phyloP scores from a whole-genome alignment of 2,329 filamentous ascomycete species.

The Xylariaceae sp. region DNA sequence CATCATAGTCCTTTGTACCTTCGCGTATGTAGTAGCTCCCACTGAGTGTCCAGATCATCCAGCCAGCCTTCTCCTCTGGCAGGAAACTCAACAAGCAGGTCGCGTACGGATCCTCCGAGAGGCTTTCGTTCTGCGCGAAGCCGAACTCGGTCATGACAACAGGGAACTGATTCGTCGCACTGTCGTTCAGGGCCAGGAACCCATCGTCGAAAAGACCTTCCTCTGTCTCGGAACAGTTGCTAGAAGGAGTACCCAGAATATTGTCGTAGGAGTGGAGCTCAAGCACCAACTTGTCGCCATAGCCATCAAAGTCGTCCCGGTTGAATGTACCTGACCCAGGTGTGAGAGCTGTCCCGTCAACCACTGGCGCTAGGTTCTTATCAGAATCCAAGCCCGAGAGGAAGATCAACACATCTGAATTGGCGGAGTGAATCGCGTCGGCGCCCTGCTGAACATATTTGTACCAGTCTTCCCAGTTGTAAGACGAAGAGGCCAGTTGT shows the following conservation, averaged over 20 bases:
- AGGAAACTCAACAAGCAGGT: constrained; percentile 48
- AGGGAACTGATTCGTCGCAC: constrained; percentile 40
- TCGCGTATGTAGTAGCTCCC: constrained; percentile 55
- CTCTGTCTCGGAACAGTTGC: constrained; percentile 42
- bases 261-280: constrained; percentile 60
- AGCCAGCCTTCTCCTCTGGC: constrained; percentile 43
- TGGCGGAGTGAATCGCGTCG: constrained; percentile 44
- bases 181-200: constrained; percentile 45
- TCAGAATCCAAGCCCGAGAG: constrained; percentile 56
- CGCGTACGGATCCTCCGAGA: constrained; percentile 46
- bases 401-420: constrained; percentile 51
- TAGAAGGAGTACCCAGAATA: constrained; percentile 27
- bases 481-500: constrained; percentile 31
- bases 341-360: constrained; percentile 43
- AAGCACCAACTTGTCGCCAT: constrained; percentile 51
- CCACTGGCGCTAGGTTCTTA: constrained; percentile 48
- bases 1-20: constrained; percentile 51
- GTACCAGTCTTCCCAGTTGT: constrained; percentile 57
- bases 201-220: constrained; percentile 45
- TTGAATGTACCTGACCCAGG: constrained; percentile 42
- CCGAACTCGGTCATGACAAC: constrained; percentile 52
- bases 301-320: constrained; percentile 42
- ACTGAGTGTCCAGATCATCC: constrained; percentile 55
- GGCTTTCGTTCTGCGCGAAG: constrained; percentile 43
- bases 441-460: constrained; percentile 44